phyloP scores from a whole-genome alignment of 805 yeast species.

The Blastobotrys robertii region DNA sequence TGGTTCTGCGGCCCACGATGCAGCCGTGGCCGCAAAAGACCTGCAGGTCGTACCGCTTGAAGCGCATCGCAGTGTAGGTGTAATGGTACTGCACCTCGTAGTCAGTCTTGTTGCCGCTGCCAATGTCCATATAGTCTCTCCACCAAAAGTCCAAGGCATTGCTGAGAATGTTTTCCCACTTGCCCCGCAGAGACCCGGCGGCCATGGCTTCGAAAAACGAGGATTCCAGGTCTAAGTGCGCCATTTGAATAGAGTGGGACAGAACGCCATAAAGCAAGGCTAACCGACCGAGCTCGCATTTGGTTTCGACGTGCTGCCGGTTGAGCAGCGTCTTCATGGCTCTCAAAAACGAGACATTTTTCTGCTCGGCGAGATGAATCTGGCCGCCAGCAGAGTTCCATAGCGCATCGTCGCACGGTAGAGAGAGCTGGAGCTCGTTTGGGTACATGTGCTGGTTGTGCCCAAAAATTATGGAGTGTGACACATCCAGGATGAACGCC shows the following conservation, averaged over 20 bases:
- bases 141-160: constrained; percentile 64
- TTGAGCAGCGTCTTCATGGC: constrained; percentile 49
- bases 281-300: constrained; percentile 52
- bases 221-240: constrained; percentile 55
- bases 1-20: constrained; percentile 58
- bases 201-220: constrained; percentile 31
- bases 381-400: constrained; percentile 36
- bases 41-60: constrained; percentile 61
- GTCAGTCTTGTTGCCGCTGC: background rate
- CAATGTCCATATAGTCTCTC: constrained; percentile 13
- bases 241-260: constrained; percentile 59
- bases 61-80: constrained; percentile 60
- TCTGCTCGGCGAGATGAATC: constrained; percentile 11
- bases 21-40: constrained; percentile 73
- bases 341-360: constrained; percentile 37
- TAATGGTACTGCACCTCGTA: constrained; percentile 38
- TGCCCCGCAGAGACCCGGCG: constrained; percentile 28
- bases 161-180: constrained; percentile 62
- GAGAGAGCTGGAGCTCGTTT: constrained; percentile 48
- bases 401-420: constrained; percentile 53
- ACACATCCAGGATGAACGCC: constrained; percentile 72
- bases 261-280: constrained; percentile 57
- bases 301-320: constrained; percentile 35
- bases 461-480: constrained; percentile 69
- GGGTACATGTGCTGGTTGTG: constrained; percentile 50